phyloP scores from a whole-genome alignment of 1,284 basidiomycete genomes.

The Puccinia novopanici region DNA sequence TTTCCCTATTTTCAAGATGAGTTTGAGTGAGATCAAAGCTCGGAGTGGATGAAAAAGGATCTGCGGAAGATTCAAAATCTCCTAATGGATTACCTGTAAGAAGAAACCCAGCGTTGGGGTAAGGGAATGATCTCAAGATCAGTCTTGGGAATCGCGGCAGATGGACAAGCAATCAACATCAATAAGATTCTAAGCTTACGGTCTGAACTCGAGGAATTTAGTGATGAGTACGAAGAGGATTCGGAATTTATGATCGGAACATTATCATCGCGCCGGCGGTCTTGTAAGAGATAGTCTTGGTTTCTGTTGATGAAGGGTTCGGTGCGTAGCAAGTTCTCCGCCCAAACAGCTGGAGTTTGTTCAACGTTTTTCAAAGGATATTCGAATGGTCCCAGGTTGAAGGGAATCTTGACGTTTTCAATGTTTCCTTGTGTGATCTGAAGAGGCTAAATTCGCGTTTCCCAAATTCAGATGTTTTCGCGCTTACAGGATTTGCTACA shows the following conservation, averaged over 20 bases:
- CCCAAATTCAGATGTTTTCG: neutral
- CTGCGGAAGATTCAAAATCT: neutral
- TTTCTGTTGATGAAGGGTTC: neutral
- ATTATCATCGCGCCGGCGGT: neutral
- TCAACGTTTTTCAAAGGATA: neutral
- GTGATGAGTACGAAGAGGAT: conserved; percentile 10
- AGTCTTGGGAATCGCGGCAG: neutral
- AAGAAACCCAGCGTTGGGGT: neutral
- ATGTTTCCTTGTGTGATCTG: neutral
- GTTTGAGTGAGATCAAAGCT: neutral
- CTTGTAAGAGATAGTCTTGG: neutral
- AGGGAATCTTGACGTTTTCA: conserved; percentile 17
- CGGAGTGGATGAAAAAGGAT: neutral
- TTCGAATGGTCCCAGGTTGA: too few relatives aligned
- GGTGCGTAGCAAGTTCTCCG: neutral
- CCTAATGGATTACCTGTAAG: neutral
- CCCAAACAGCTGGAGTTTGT: neutral
- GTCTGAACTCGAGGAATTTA: conserved; percentile 22
- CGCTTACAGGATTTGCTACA: neutral
- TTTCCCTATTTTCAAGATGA: neutral
- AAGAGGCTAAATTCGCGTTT: conserved; percentile 1
- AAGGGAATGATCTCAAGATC: neutral
- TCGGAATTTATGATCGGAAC: neutral
- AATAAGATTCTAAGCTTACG: neutral
- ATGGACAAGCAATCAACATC: neutral